Conservation (phyloP, 2,329 filamentous ascomycete genomes). For the Monosporascus sp. region DNA sequence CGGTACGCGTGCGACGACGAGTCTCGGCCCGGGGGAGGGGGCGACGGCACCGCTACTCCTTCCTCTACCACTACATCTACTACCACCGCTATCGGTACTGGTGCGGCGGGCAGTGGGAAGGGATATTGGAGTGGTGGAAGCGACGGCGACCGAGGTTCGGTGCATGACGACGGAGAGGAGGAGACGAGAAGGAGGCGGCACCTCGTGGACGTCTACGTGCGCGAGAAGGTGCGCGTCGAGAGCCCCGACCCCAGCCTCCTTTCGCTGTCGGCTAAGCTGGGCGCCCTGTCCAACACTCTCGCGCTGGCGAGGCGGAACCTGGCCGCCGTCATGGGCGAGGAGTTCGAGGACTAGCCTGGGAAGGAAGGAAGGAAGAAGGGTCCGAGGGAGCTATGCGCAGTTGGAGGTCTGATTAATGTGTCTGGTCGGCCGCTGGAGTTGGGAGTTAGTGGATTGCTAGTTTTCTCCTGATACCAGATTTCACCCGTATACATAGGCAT, state of each 20-base stretch:
- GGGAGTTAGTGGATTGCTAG: too few species aligned
- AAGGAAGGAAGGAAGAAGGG: constrained; percentile 4
- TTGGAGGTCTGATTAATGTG: too few species aligned
- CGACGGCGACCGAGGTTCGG: constrained; percentile 1
- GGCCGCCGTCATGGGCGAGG: constrained; percentile 69
- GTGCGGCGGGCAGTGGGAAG: constrained; percentile 5
- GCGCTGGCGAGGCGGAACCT: constrained; percentile 65
- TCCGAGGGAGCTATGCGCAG: too few species aligned
- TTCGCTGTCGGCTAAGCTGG: constrained; percentile 76
- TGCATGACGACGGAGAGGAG: constrained; percentile 1
- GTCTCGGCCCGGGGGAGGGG: constrained; percentile 8
- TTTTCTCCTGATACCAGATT: too few species aligned
- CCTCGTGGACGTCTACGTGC: constrained; percentile 65
- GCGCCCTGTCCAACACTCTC: constrained; percentile 69
- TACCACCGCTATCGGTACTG: constrained; percentile 2
- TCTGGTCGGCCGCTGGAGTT: too few species aligned
- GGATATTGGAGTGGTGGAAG: constrained; percentile 8
- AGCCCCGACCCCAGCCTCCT: constrained; percentile 84
- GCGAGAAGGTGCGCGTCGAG: constrained; percentile 85
- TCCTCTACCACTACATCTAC: background rate
- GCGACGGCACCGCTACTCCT: constrained; percentile 1
- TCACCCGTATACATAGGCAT: too few species aligned
- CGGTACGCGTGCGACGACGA: constrained; percentile 40
- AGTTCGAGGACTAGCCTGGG: constrained; percentile 29
- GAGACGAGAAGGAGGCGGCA: constrained; percentile 5